These are phyloP conservation scores for Austroboletus festivus DNA, from an alignment of 768 basidiomycete species.

Conservation along the genomic window DNA sequence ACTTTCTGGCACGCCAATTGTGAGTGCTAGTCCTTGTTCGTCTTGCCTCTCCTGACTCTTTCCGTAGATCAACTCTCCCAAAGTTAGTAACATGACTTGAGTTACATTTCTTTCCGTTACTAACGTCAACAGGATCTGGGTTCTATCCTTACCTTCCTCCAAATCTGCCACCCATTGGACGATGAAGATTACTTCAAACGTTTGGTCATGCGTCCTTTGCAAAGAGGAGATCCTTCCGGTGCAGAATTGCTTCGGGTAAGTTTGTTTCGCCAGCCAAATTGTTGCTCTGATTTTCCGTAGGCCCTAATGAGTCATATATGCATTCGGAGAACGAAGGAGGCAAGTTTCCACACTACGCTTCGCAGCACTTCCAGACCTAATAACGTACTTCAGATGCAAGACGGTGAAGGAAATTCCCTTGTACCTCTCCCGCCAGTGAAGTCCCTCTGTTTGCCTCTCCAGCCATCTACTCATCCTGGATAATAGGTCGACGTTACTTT, in stretches of 20 bases:
- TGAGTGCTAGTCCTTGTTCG: conserved; percentile 37
- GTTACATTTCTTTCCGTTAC: neutral
- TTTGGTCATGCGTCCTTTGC: conserved; percentile 73
- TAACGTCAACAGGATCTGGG: conserved; percentile 68
- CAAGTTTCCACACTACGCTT: conserved; percentile 17
- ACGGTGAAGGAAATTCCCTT: conserved; percentile 66
- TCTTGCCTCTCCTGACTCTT: neutral
- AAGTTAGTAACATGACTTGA: conserved; percentile 35
- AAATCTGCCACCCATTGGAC: conserved; percentile 82
- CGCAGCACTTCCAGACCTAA: conserved; percentile 14
- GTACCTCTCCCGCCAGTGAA: conserved; percentile 71
- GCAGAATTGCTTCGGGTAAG: conserved; percentile 67
- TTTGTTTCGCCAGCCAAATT: conserved; percentile 1
- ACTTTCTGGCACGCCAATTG: conserved; percentile 85
- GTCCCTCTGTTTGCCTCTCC: neutral
- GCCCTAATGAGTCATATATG: conserved; percentile 76
- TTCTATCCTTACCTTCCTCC: conserved; percentile 78
- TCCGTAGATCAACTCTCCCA: conserved; percentile 73
- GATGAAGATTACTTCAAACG: conserved; percentile 80
- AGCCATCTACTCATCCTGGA: conserved; percentile 3
- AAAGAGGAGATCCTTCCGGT: conserved; percentile 63
- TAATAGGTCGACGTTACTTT: conserved; percentile 72
- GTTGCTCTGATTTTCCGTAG: conserved; percentile 34
- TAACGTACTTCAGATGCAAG: conserved; percentile 65
- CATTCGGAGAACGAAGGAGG: conserved; percentile 83